A percentile compares a stretch with the other conserved stretches of the same genome.
These are phyloP conservation scores for Albifimbria verrucaria DNA, from an alignment of 2,329 filamentous ascomycete species.

Conservation along the genomic window DNA sequence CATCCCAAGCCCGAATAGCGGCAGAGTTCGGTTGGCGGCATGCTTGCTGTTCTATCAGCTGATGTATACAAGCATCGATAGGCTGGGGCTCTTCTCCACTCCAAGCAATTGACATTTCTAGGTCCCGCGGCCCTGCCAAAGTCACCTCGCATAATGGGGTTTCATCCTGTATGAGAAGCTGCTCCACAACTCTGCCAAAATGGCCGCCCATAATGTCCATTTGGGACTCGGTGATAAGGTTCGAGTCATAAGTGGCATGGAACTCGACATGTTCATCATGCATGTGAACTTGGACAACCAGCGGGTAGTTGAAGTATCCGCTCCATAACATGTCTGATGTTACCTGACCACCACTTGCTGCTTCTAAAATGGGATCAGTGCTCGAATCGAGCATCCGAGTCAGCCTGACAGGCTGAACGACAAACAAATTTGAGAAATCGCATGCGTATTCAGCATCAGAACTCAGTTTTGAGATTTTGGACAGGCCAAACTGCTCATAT, in stretches of 20 bases:
- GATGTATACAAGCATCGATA: neutral
- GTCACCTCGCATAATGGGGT: neutral
- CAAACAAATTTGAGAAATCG: slow-evolving; percentile 38
- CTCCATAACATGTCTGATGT: neutral
- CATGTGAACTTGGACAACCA: neutral
- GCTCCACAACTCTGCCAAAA: neutral
- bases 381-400: neutral
- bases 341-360: neutral
- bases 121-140: neutral
- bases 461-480: slow-evolving; percentile 6
- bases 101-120: neutral
- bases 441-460: slow-evolving; percentile 48
- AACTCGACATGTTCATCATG: neutral
- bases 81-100: neutral
- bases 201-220: neutral
- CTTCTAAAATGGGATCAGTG: neutral
- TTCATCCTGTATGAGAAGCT: neutral
- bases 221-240: neutral
- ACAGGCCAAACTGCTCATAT: slow-evolving; percentile 14
- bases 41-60: neutral
- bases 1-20: neutral
- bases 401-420: neutral
- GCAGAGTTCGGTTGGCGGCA: neutral
- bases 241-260: neutral
- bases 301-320: slow-evolving; percentile 4